Percentiles rank a stretch among this genome's conserved stretches.
Conservation (phyloP, 371 early-diverging fungal species). For the Funneliformis caledonium region DNA sequence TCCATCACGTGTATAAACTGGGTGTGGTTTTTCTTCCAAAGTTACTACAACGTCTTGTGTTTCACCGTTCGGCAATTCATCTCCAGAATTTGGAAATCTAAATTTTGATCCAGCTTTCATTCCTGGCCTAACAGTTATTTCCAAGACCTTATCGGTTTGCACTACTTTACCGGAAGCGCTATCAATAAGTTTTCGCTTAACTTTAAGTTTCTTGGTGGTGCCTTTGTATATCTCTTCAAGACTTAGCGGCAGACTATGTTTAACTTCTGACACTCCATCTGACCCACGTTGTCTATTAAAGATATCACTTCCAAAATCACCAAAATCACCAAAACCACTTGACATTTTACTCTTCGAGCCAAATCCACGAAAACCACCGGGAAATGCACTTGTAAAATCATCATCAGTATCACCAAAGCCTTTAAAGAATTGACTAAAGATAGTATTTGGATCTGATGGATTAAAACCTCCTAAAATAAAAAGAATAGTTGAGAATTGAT, state of each 20-base stretch:
- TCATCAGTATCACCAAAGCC: conserved; percentile 52
- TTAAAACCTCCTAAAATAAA: conserved; percentile 64
- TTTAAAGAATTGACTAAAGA: conserved; percentile 87
- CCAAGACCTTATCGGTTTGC: conserved; percentile 81
- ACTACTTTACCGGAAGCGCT: conserved; percentile 56
- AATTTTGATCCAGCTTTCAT: conserved; percentile 99
- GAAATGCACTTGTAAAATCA: conserved; percentile 45
- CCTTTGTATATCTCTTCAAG: conserved; percentile 96
- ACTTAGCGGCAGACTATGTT: conserved; percentile 73
- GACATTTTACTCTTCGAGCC: conserved; percentile 41
- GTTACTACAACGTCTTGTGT: conserved; percentile 93
- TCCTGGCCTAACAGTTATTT: conserved; percentile 92
- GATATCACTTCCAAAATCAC: conserved; percentile 22
- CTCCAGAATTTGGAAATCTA: conserved; percentile 92
- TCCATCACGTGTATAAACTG: conserved; percentile 86
- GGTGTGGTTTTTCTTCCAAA: conserved; percentile 94
- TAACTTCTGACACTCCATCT: conserved; percentile 57
- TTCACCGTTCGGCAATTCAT: conserved; percentile 81
- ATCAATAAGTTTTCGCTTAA: conserved; percentile 74
- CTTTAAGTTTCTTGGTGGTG: conserved; percentile 89
- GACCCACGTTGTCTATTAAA: conserved; percentile 34
- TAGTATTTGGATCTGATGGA: conserved; percentile 89
- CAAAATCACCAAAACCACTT: conserved; percentile 1
- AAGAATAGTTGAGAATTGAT: background rate
- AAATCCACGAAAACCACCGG: conserved; percentile 48